Base-by-base conservation (phyloP, 2,329 filamentous ascomycete species). In the Microascus cirrosus region DNA sequence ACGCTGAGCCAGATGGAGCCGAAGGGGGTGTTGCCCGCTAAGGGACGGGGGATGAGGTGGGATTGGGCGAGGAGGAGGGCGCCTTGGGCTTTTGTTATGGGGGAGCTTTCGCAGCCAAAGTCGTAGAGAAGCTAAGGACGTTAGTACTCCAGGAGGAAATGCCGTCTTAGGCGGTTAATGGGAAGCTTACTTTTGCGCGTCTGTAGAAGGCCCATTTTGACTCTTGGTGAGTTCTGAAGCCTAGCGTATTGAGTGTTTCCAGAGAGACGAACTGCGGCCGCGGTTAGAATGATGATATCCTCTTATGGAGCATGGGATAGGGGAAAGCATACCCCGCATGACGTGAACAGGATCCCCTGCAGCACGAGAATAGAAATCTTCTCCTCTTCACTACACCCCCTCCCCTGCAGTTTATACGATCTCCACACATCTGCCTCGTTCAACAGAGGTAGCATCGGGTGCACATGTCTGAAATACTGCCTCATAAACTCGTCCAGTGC, bases 101-200 rank as follows among this genome's bases (percentile, higher is more conserved):
- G 68, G 2, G 71, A 76, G 6, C 68, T 69, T 61, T 77, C 74
- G 51, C 70, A 71, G 52, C 76, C 74, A 50, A 77, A 71, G 59
- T 76, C 74, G 60, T 72, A 73, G 28, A 77, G 67, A 4, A 76
- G 69, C 64, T 74, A 15, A 1, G 20, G 6, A 12, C 18, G 42
- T 50, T 50, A 50, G 28, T 10, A 25, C 13, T n/a, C n/a, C n/a
- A n/a, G n/a, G n/a, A 20, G n/a, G 22, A 32, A 15, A n/a, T 45
- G 22, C 5, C 32, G 8, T 2, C 2, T 2, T 35, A 36, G 10
- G 18, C 15, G 53, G 28, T 12, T 3, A 5, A n/a, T 1, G 32
- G 25, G n/a, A 25, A 36, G 53, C 42, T n/a, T 54, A 73, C 69
- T 65, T 76, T 76, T 4, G 73, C 69, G 28, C 72, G 69, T 6